Conservation (phyloP, 2,329 filamentous ascomycete genomes). For the Alternaria metachromatica region DNA sequence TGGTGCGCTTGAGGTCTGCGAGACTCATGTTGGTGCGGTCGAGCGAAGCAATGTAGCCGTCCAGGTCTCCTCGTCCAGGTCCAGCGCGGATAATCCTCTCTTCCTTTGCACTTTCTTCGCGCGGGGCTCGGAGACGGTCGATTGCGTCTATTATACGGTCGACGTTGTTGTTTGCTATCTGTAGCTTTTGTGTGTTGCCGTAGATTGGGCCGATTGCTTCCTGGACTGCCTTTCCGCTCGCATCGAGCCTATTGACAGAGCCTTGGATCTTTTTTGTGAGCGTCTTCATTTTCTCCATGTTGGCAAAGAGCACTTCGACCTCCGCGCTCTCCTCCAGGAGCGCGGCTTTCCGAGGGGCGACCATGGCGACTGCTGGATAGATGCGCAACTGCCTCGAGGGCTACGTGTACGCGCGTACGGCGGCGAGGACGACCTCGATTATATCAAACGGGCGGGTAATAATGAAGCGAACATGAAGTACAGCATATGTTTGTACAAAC, state of each 20-base stretch:
- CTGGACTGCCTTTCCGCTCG: constrained; percentile 86
- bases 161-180: constrained; percentile 87
- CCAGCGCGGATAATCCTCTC: constrained; percentile 86
- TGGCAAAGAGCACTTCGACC: constrained; percentile 70
- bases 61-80: constrained; percentile 70
- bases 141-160: constrained; percentile 86
- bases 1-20: constrained; percentile 83
- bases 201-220: constrained; percentile 93
- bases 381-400: constrained; percentile 25
- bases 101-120: constrained; percentile 89
- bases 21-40: constrained; percentile 89
- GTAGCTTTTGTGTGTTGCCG: constrained; percentile 87
- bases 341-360: constrained; percentile 61
- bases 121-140: constrained; percentile 85
- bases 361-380: constrained; percentile 51
- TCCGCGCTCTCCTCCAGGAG: constrained; percentile 72
- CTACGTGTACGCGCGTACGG: background rate
- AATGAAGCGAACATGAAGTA: constrained; percentile 10
- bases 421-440: constrained; percentile 8
- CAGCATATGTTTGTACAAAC: background rate
- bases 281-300: constrained; percentile 88
- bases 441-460: constrained; percentile 2
- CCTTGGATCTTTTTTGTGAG: constrained; percentile 96
- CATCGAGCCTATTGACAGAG: constrained; percentile 81
- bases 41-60: constrained; percentile 85